These are phyloP conservation scores for Poronia punctata DNA, from an alignment of 495 filamentous ascomycete genomes.

Conservation along the genomic window DNA sequence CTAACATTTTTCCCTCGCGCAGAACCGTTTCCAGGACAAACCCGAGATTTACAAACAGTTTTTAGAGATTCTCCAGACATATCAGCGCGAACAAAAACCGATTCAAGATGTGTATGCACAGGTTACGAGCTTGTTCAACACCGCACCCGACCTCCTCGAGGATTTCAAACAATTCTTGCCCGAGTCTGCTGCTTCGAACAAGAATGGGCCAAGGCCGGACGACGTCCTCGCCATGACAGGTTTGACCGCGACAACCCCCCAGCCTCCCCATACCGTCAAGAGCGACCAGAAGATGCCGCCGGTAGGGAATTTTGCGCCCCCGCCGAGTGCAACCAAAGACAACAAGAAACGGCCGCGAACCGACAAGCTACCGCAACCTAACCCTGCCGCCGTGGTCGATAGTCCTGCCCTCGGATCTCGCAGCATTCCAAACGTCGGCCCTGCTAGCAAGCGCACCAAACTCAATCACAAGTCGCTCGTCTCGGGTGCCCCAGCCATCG, in stretches of 20 bases:
- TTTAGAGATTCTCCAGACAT: slow-evolving; percentile 96
- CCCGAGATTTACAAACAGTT: slow-evolving; percentile 99
- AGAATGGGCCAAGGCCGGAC: slow-evolving; percentile 63
- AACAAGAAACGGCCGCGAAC: slow-evolving; percentile 62
- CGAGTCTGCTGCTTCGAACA: slow-evolving; percentile 83
- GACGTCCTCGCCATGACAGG: slow-evolving; percentile 52
- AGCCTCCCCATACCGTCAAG: slow-evolving; percentile 35
- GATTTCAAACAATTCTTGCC: slow-evolving; percentile 99
- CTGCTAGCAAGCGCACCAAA: slow-evolving; percentile 55
- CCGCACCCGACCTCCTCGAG: slow-evolving; percentile 92
- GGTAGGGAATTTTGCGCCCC: slow-evolving; percentile 86
- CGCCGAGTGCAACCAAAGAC: slow-evolving; percentile 68
- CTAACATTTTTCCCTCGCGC: slow-evolving; percentile 12
- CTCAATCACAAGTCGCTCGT: slow-evolving; percentile 52
- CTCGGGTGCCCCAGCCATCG: slow-evolving; percentile 63
- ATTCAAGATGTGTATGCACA: slow-evolving; percentile 98
- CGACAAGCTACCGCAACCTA: slow-evolving; percentile 30
- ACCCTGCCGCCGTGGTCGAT: slow-evolving; percentile 24
- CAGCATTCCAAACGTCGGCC: slow-evolving; percentile 23
- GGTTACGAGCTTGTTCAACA: slow-evolving; percentile 88
- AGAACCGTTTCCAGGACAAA: slow-evolving; percentile 92
- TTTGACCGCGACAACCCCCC: slow-evolving; percentile 39
- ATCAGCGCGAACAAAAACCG: slow-evolving; percentile 95
- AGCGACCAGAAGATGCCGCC: slow-evolving; percentile 72
- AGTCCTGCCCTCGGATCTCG: slow-evolving; percentile 29